Percentiles rank a stretch among this genome's conserved stretches.
Evolutionary conservation across 2,329 filamentous ascomycete species (phyloP).

Genomic region (Ceratocystis eucalypticola): DNA sequence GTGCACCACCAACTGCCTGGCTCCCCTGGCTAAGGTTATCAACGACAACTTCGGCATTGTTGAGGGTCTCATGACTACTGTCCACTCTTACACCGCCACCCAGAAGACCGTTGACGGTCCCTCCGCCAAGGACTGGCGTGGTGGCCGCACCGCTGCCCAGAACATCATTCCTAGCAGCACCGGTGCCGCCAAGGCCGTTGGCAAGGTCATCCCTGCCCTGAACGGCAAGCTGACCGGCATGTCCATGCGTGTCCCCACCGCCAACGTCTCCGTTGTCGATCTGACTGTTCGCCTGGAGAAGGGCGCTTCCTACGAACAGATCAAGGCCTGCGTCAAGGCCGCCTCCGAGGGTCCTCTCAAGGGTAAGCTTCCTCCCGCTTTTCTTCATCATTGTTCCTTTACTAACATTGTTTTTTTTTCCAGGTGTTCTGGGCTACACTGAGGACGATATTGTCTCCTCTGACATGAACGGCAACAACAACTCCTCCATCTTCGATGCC

Average conservation of each 20-base stretch:
- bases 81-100: constrained; percentile 99
- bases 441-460: constrained; percentile 94
- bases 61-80: constrained; percentile 98
- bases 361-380: constrained; percentile 43
- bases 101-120: constrained; percentile 99
- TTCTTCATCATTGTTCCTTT: not conserved
- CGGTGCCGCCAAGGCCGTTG: constrained; percentile 98
- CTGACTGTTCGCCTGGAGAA: constrained; percentile 91
- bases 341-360: constrained; percentile 73
- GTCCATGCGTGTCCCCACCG: constrained; percentile 96
- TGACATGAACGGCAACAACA: constrained; percentile 81
- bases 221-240: constrained; percentile 99
- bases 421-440: constrained; percentile 82
- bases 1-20: constrained; percentile 99
- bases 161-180: constrained; percentile 99
- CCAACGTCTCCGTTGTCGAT: constrained; percentile 99
- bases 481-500: constrained; percentile 97
- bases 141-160: constrained; percentile 94
- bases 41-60: constrained; percentile 96
- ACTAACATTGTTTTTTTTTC: constrained; percentile 17
- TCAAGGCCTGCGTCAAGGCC: constrained; percentile 84
- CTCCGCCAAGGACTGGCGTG: constrained; percentile 97
- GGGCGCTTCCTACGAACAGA: constrained; percentile 72
- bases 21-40: constrained; percentile 97
- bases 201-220: constrained; percentile 95